phyloP scores from a whole-genome alignment of 495 filamentous ascomycete species.

The Cercophora newfieldiana region DNA sequence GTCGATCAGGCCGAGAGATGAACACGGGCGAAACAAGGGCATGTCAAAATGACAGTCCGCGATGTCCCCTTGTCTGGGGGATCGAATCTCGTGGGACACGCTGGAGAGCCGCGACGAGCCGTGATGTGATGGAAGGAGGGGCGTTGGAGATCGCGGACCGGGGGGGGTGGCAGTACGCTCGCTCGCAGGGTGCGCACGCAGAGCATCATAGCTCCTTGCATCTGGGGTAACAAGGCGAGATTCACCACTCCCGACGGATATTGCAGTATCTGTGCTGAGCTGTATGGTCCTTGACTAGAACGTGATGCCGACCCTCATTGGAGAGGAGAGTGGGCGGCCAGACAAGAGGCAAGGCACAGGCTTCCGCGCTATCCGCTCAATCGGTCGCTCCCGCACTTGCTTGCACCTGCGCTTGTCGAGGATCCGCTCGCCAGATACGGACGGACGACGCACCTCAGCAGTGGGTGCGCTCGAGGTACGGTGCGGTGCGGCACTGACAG shows the following conservation, averaged over 20 bases:
- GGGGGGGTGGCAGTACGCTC: neutral
- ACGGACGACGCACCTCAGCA: no score
- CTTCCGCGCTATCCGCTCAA: conserved; percentile 27
- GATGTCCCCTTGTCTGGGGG: no score
- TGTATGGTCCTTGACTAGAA: conserved; percentile 19
- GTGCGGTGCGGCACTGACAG: neutral
- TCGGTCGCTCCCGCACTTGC: conserved; percentile 29
- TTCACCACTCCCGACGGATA: no score
- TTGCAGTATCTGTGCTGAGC: no score
- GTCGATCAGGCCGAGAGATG: conserved; percentile 8
- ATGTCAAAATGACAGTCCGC: no score
- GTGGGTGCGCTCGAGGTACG: no score
- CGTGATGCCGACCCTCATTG: conserved; percentile 28
- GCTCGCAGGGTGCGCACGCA: neutral
- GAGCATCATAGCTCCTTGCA: conserved; percentile 14
- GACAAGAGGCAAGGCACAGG: conserved; percentile 1
- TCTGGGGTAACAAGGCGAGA: conserved; percentile 9
- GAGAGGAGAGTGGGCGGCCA: neutral
- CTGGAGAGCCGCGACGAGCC: neutral
- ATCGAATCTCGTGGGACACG: no score
- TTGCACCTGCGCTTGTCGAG: neutral
- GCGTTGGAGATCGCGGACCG: neutral
- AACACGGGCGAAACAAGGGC: neutral
- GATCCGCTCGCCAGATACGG: neutral
- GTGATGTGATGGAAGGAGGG: conserved; percentile 4